phyloP scores from a whole-genome alignment of 2,329 filamentous ascomycete genomes.

The Ceratocystis albifundus region DNA sequence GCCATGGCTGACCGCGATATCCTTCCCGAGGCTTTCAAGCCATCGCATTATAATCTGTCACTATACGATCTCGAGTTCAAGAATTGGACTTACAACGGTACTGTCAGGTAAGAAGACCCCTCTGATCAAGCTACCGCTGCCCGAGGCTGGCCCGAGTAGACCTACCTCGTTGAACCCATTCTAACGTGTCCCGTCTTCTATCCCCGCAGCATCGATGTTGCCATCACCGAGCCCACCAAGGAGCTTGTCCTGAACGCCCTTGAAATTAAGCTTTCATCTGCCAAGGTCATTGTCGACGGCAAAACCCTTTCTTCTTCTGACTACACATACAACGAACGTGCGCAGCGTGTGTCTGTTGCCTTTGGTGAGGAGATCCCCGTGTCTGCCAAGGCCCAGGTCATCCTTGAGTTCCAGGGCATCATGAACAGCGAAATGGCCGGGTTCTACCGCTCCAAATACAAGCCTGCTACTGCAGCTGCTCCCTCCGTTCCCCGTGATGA shows the following conservation, averaged over 20 bases:
- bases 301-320: constrained; percentile 39
- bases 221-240: constrained; percentile 59
- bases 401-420: constrained; percentile 64
- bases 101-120: constrained; percentile 43
- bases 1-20: constrained; percentile 50
- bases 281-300: constrained; percentile 43
- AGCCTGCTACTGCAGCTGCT: constrained; percentile 59
- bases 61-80: constrained; percentile 70
- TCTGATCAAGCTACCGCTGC: background rate
- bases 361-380: constrained; percentile 62
- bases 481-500: constrained; percentile 65
- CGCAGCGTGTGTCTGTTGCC: constrained; percentile 68
- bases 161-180: background rate
- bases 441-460: constrained; percentile 92
- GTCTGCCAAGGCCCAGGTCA: constrained; percentile 53
- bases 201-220: constrained; percentile 53
- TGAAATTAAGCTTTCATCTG: constrained; percentile 62
- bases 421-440: constrained; percentile 89
- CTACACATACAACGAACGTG: constrained; percentile 70
- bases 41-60: constrained; percentile 73
- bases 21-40: constrained; percentile 57
- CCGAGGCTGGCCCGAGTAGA: background rate
- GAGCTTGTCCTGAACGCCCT: constrained; percentile 76
- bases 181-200: constrained; percentile 17
- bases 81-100: constrained; percentile 67